A percentile compares a stretch with the other conserved stretches of the same genome.
phyloP scores from a whole-genome alignment of 768 basidiomycete species.

The Tulasnella sp. region DNA sequence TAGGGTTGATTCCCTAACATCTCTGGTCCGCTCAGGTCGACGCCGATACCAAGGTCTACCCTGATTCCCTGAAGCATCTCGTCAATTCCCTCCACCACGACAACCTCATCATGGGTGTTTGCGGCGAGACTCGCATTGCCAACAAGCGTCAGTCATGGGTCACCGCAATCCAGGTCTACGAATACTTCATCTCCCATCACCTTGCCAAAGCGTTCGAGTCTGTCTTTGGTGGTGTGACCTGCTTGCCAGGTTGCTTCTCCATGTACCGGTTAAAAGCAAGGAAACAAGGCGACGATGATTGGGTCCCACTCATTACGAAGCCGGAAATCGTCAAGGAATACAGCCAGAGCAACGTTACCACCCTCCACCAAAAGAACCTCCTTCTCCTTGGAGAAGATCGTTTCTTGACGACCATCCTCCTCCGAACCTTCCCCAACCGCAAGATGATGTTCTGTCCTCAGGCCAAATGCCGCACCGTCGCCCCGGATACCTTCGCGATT shows the following conservation, averaged over 20 bases:
- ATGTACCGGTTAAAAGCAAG: slow-evolving; percentile 99
- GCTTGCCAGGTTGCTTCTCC: slow-evolving; percentile 98
- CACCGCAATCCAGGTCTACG: slow-evolving; percentile 96
- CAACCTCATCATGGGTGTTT: slow-evolving; percentile 98
- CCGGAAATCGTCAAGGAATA: slow-evolving; percentile 98
- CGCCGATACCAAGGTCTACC: slow-evolving; percentile 95
- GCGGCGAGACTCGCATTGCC: slow-evolving; percentile 97
- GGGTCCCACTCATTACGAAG: slow-evolving; percentile 96
- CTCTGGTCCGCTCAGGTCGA: slow-evolving; percentile 68
- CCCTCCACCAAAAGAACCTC: slow-evolving; percentile 97
- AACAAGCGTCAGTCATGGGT: slow-evolving; percentile 99
- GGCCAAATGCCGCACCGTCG: slow-evolving; percentile 91
- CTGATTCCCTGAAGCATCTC: slow-evolving; percentile 83
- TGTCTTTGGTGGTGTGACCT: slow-evolving; percentile 98
- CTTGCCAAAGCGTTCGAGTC: slow-evolving; percentile 98
- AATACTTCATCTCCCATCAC: slow-evolving; percentile 99
- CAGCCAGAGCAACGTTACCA: slow-evolving; percentile 89
- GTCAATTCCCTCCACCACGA: slow-evolving; percentile 99
- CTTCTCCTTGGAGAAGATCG: slow-evolving; percentile 97
- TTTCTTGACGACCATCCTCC: slow-evolving; percentile 93
- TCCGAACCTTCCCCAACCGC: slow-evolving; percentile 95
- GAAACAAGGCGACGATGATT: slow-evolving; percentile 85
- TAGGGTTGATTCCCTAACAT: slow-evolving; percentile 19
- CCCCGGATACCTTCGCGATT: slow-evolving; percentile 91
- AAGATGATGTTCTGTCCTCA: slow-evolving; percentile 99